phyloP scores from a whole-genome alignment of 768 basidiomycete species.

The Gloeophyllum trabeum region DNA sequence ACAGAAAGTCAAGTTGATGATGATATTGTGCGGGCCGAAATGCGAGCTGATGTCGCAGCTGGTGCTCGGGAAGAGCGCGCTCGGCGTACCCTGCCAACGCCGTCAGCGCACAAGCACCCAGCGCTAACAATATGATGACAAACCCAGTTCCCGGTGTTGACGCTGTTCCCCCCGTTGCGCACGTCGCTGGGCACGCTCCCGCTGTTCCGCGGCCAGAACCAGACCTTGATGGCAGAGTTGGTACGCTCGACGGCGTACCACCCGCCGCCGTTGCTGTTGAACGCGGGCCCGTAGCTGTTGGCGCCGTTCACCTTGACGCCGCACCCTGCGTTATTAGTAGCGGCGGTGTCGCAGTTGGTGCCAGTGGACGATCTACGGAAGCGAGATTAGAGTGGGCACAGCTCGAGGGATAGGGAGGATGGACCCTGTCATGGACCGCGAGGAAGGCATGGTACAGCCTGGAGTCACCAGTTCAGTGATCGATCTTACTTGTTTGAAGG shows the following conservation, averaged over 20 bases:
- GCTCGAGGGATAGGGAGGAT: constrained; percentile 2
- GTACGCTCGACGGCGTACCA: constrained; percentile 53
- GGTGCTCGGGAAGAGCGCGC: constrained; percentile 21
- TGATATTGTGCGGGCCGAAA: constrained; percentile 22
- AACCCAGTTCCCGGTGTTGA: constrained; percentile 47
- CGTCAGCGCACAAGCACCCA: not conserved
- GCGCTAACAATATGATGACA: not conserved
- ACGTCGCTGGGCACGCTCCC: constrained; percentile 35
- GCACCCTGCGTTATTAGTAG: constrained; percentile 12
- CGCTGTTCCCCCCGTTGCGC: constrained; percentile 20
- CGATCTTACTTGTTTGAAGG: no score
- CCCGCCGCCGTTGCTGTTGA: constrained; percentile 14
- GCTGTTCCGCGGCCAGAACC: constrained; percentile 54
- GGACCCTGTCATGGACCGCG: constrained; percentile 17
- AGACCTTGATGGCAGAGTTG: constrained; percentile 44
- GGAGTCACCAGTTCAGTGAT: no score
- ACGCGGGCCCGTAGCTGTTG: constrained; percentile 11
- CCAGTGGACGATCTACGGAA: constrained; percentile 5
- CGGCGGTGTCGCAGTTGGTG: constrained; percentile 10
- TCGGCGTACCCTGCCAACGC: constrained; percentile 17
- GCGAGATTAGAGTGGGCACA: not conserved
- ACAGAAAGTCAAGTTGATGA: constrained; percentile 17
- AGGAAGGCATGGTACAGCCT: constrained; percentile 13
- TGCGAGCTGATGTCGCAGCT: constrained; percentile 25
- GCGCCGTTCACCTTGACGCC: constrained; percentile 9